These are phyloP conservation scores for Globisporangium recalcitrans DNA, from an alignment of 352 stramenopile species.

Conservation along the genomic window DNA sequence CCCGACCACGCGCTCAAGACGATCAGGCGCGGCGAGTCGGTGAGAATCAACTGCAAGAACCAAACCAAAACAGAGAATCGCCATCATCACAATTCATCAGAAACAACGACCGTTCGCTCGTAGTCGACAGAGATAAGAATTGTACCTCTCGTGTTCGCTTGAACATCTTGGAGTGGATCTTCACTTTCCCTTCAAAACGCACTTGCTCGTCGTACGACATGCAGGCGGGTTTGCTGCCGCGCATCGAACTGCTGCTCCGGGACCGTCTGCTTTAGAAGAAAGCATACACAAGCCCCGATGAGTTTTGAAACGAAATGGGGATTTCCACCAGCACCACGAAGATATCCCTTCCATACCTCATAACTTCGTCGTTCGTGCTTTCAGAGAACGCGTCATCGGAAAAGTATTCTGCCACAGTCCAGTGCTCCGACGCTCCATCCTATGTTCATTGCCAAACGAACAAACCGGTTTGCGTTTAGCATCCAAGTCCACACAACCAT, in stretches of 20 bases:
- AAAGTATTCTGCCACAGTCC: constrained; percentile 79
- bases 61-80: not conserved
- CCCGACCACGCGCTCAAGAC: constrained; percentile 63
- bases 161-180: constrained; percentile 77
- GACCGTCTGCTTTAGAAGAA: constrained; percentile 34
- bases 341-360: constrained; percentile 2
- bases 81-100: not conserved
- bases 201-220: constrained; percentile 66
- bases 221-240: constrained; percentile 42
- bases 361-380: constrained; percentile 51
- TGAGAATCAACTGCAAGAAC: constrained; percentile 51
- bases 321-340: constrained; percentile 28
- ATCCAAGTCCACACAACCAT: not conserved
- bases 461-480: not conserved
- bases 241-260: constrained; percentile 60
- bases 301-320: not conserved
- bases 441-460: too few relatives aligned
- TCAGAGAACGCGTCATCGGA: constrained; percentile 72
- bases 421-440: constrained; percentile 73
- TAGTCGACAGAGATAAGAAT: not conserved
- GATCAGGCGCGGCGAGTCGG: constrained; percentile 61
- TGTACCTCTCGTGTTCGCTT: constrained; percentile 64
- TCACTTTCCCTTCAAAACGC: constrained; percentile 66
- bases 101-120: not conserved
- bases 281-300: not conserved